Evolutionary conservation across 441 rosid species (phyloP), one percentile per base, ranked within the genome.

Genomic region (Sinapis alba): DNA sequence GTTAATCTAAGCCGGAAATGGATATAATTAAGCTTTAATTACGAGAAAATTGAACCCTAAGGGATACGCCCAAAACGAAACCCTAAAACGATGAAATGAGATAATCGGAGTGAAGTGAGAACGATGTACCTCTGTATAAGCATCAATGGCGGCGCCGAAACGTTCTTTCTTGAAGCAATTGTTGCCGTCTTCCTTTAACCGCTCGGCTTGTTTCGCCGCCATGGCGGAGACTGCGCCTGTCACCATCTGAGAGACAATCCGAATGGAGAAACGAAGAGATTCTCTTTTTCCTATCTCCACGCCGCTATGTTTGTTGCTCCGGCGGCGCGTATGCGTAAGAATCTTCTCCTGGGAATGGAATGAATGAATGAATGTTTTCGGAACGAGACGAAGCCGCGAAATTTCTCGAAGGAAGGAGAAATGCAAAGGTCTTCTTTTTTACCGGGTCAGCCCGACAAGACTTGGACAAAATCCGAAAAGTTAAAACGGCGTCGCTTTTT

Each of bases 81-180:
- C 74, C 74, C 74, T 68, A 68, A 10, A 19, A 19, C 34, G 11
- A 68, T 30, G 50, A 47, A 16, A 10, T 9, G 2, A 54, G 18
- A 28, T 18, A 4, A 15, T 5, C 13, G 7, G 61, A 71, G 57
- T 1, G 0, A 0, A 19, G 34, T 7, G 62, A 58, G 7, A 32
- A 20, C 1, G 34, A 7, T 15, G 32, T 27, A 94, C 99, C 96
- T 86, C 99, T 0, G 98, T 95, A 56, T 93, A 95, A 41, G 98
- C 98, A 54, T 95, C 99, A 47, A 95, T 90, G 56, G 99, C 99
- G n/a, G 98, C 98, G 15, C 89, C 97, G 62, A 87, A 90, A 28
- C 98, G 97, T 20, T 75, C 78, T 76, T 85, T 90, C 63, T 62
- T 78, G 66, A 87, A 95, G 82, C 76, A 93, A 65, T 19, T 27